phyloP scores from a whole-genome alignment of 345 rosid species.

The Sisymbrium irio region DNA sequence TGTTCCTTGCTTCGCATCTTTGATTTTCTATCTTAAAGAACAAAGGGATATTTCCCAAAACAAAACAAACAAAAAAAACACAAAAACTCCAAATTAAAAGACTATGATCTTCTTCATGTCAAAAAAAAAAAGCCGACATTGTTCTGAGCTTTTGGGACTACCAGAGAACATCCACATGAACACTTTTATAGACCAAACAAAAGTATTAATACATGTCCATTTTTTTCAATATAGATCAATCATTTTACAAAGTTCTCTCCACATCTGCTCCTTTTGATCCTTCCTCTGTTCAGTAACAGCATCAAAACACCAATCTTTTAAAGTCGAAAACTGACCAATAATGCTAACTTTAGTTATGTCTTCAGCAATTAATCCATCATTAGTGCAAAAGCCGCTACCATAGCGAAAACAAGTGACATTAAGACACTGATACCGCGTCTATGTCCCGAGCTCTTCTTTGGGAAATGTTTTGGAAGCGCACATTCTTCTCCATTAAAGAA shows the following conservation, averaged over 20 bases:
- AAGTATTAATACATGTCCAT: conserved; percentile 28
- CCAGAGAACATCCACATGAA: conserved; percentile 24
- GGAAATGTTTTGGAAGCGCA: conserved; percentile 62
- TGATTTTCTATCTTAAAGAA: conserved; percentile 1
- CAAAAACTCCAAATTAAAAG: background rate
- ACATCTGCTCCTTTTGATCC: conserved; percentile 25
- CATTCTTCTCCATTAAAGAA: conserved; percentile 95
- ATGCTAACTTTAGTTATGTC: conserved; percentile 12
- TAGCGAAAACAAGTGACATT: conserved; percentile 30
- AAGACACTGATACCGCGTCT: conserved; percentile 29
- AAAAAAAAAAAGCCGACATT: conserved; percentile 4
- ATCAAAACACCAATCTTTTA: conserved; percentile 26
- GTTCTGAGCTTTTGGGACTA: conserved; percentile 18
- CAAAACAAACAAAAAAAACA: background rate
- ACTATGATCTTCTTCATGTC: conserved; percentile 27
- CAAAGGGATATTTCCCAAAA: conserved; percentile 6
- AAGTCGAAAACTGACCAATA: conserved; percentile 15
- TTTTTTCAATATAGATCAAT: conserved; percentile 21
- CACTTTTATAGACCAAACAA: conserved; percentile 31
- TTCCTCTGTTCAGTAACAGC: conserved; percentile 22
- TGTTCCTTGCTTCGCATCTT: conserved; percentile 30
- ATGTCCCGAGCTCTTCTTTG: conserved; percentile 43
- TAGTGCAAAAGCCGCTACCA: conserved; percentile 37
- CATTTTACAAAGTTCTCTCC: conserved; percentile 21
- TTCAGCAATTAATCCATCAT: conserved; percentile 33